These are phyloP conservation scores for Leptodontidium sp. DNA, from an alignment of 2,329 filamentous ascomycete genomes.

Conservation along the genomic window DNA sequence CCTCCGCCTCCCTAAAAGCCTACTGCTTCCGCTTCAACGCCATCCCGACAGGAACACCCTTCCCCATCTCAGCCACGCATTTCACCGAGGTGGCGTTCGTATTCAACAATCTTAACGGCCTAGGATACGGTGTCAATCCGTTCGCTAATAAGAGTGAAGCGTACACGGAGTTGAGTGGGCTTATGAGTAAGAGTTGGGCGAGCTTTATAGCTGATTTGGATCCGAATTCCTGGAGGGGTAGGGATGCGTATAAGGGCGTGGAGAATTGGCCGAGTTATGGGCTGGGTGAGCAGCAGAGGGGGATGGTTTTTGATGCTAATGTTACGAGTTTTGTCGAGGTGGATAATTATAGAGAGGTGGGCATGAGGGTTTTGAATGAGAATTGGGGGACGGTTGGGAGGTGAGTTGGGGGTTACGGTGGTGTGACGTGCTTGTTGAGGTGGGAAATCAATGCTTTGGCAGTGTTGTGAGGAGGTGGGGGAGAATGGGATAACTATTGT, in stretches of 20 bases:
- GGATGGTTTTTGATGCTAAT: slow-evolving; percentile 60
- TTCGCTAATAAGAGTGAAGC: slow-evolving; percentile 40
- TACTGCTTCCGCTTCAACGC: slow-evolving; percentile 57
- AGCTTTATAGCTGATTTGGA: slow-evolving; percentile 34
- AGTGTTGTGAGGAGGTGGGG: too few relatives aligned
- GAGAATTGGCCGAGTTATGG: slow-evolving; percentile 55
- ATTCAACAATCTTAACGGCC: slow-evolving; percentile 58
- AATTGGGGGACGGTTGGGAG: slow-evolving; percentile 22
- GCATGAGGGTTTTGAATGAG: slow-evolving; percentile 46
- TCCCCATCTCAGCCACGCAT: slow-evolving; percentile 45
- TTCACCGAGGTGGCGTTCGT: slow-evolving; percentile 61
- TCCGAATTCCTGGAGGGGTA: slow-evolving; percentile 32
- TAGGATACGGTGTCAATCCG: slow-evolving; percentile 53
- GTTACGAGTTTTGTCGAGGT: slow-evolving; percentile 52
- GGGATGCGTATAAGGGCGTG: slow-evolving; percentile 26
- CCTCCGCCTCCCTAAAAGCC: slow-evolving; percentile 29
- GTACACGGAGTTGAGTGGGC: slow-evolving; percentile 16
- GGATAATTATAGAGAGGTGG: slow-evolving; percentile 55
- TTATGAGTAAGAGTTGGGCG: slow-evolving; percentile 35
- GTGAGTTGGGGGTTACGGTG: background rate
- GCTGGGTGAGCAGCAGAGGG: slow-evolving; percentile 35
- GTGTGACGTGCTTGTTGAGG: too few relatives aligned
- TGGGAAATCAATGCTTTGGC: too few relatives aligned
- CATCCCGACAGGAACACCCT: slow-evolving; percentile 43
- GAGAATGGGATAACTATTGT: too few relatives aligned